Evolutionary conservation across 352 stramenopile genomes (phyloP), one percentile per base, ranked within the genome.

Genomic region (Phytophthora colocasiae): DNA sequence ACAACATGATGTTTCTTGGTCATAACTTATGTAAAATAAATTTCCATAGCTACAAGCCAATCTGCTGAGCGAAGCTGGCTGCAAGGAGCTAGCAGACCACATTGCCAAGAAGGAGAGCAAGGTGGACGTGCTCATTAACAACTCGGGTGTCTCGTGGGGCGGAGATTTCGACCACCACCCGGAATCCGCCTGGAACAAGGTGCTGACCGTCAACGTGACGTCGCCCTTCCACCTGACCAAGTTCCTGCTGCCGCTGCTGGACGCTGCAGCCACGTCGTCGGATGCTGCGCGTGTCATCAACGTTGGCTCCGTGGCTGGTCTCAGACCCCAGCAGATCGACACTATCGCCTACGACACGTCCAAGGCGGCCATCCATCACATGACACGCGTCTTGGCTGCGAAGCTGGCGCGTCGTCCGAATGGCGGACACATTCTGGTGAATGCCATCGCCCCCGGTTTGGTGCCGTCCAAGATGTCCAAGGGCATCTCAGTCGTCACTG

Each of bases 191-290:
- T 99, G 93, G 83, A 94, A 98, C 66, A 97, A 96, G 53, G 92
- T 98, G 11, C 73, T 98, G n/a, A 82, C 92, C 40, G 69, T 99
- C 43, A 99, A 99, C 73, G 90, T 99, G 50, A 98, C 97, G 77
- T 85, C 91, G 12, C 79, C 97, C 6, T 99, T 99, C 78, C 98
- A 98, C 78, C 72, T 99, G 40, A 93, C 87, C 47, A 83, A 92
- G 48, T 87, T 93, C 39, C 89, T 97, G 50, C 71, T 98, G 26
- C 96, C 95, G 1, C 74, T 98, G 43, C 77, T 99, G 39, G 85
- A 98, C 54, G 71, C 29, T 0, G 84, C 84, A 11, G 68, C 81
- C 0, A 86, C 62, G 19, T 80, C 75, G 11, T 61, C 83, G 1
- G 73, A 83, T 36, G 73, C 79, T 31, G 80, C 84, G 50, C 77